Conservation (phyloP, 108 stramenopile genomes). For the Hondaea fermentalgiana region DNA sequence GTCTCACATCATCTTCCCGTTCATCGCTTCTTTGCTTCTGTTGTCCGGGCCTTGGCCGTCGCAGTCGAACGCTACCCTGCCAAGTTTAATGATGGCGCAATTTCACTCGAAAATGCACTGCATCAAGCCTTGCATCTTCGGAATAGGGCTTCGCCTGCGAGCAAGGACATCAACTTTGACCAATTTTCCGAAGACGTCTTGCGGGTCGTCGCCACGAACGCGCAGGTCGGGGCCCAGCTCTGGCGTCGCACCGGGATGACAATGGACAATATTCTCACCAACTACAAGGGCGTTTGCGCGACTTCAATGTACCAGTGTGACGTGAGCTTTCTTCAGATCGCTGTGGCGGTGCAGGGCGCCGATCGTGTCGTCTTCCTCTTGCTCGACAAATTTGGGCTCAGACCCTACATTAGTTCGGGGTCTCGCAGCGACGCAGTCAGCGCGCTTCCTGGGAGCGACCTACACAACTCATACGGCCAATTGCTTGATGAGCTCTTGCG, state of each 20-base stretch:
- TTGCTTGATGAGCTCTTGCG: neutral
- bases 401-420: neutral
- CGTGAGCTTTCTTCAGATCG: neutral
- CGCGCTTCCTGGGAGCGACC: neutral
- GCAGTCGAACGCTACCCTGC: neutral
- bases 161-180: neutral
- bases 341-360: neutral
- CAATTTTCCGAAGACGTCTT: neutral
- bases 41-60: neutral
- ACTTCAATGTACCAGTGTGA: constrained; percentile 3
- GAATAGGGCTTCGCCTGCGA: too few species aligned
- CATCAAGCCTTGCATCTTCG: too few species aligned
- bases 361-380: neutral
- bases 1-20: neutral
- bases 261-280: constrained; percentile 12
- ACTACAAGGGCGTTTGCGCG: neutral
- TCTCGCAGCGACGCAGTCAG: too few species aligned
- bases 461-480: neutral
- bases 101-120: neutral
- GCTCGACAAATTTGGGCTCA: neutral
- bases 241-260: neutral
- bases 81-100: neutral
- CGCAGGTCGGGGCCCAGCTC: neutral
- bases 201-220: neutral
- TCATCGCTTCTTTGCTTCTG: neutral